phyloP scores from a whole-genome alignment of 1,284 basidiomycete genomes.

The Cryptococcus wingfieldii region DNA sequence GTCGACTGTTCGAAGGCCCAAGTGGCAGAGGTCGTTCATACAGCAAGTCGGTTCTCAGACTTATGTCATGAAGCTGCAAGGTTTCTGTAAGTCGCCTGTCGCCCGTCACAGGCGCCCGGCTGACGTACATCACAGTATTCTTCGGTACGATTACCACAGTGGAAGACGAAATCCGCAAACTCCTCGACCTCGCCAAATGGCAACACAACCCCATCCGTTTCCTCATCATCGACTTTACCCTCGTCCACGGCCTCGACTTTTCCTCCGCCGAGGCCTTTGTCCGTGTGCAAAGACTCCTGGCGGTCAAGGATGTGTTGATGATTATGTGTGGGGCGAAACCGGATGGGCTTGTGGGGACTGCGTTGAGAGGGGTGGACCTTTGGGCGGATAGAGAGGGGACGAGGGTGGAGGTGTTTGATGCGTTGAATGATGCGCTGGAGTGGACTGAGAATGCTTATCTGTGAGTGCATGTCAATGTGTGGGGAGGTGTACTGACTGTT shows the following conservation, averaged over 20 bases:
- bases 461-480: conserved; percentile 44
- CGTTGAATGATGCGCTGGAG: conserved; percentile 87
- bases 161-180: conserved; percentile 62
- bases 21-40: conserved; percentile 81
- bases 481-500: background rate
- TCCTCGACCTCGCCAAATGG: conserved; percentile 73
- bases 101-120: background rate
- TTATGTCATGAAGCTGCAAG: conserved; percentile 82
- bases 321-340: conserved; percentile 79
- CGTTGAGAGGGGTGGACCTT: conserved; percentile 68
- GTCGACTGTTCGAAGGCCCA: conserved; percentile 87
- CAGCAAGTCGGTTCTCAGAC: conserved; percentile 89
- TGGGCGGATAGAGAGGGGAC: conserved; percentile 62
- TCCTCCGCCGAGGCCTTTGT: conserved; percentile 93
- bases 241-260: conserved; percentile 88
- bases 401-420: conserved; percentile 73
- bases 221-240: conserved; percentile 75
- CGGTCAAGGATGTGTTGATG: conserved; percentile 70
- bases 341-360: conserved; percentile 63
- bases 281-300: conserved; percentile 77
- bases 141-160: conserved; percentile 91
- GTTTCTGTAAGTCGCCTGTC: conserved; percentile 48
- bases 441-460: conserved; percentile 90
- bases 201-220: conserved; percentile 78
- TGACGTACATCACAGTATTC: conserved; percentile 57